Evolutionary conservation across 257 asterid genomes (phyloP), one percentile per base, ranked within the genome.

Genomic region (Penstemon eatonii): DNA sequence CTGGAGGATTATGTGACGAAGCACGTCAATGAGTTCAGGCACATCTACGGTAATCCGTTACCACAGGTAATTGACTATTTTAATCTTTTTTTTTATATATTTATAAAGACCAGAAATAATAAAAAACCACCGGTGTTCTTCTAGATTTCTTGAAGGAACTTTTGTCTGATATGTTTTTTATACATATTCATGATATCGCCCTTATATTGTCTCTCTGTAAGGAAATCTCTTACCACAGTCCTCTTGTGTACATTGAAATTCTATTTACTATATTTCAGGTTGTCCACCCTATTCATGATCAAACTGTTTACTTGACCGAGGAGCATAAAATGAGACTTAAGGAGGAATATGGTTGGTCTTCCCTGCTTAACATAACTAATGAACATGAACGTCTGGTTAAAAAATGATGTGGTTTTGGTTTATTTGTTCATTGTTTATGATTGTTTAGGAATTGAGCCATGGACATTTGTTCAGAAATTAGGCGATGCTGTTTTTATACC

Each of bases 401-500:
- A 46, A 37, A 36, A 42, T 67, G 19, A 39, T 56, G 50, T 37
- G 9, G 12, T 15, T 65, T 61, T 44, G 15, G 12, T 60, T 40
- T 40, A 57, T 63, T 72, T 61, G 18, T 55, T 70, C 18, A 38
- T 38, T 67, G 51, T 67, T 60, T 60, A 43, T 69, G 75, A 39
- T 69, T 79, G 56, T 50, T 11, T 58, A 91, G 97, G 96, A 57
- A 79, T 91, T 37, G 97, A 91, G 72, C 91, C 97, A 37, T 91
- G 97, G 97, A 87, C 96, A 25, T 91, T 91, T 58, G 75, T 89
- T 67, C 97, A 91, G 80, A 87, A 80, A 50, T 54, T 87, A 58
- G 97, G 95, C 8, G 97, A 91, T 72, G 97, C 97, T 38, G 95
- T 91, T 61, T 78, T 89, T 56, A 85, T 91, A 72, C 98, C 98